These are phyloP conservation scores for Acanthamoeba culbertsoni DNA, from an alignment of 208 protist genomes.

Conservation along the genomic window DNA sequence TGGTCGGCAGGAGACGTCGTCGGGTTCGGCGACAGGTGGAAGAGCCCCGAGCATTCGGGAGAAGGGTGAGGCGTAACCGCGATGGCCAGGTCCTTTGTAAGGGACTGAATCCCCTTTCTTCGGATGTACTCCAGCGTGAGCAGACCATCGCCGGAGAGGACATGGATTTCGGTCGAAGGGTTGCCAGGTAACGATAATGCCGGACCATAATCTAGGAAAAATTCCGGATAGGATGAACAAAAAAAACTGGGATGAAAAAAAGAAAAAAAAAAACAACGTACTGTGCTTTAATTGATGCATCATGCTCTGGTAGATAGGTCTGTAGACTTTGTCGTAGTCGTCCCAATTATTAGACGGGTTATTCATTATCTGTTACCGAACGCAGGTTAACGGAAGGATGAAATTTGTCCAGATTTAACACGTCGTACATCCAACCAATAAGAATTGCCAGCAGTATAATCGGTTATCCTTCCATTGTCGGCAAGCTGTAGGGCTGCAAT, in stretches of 20 bases:
- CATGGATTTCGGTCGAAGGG: neutral
- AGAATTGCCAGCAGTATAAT: neutral
- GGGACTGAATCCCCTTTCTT: neutral
- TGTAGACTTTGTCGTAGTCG: constrained; percentile 2
- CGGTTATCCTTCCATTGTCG: neutral
- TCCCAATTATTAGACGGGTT: neutral
- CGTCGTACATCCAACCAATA: constrained; percentile 2
- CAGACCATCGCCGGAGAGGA: neutral
- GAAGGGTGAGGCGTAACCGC: neutral
- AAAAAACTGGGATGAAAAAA: neutral
- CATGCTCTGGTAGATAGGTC: constrained; percentile 9
- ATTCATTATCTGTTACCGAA: neutral
- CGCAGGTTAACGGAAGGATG: no score
- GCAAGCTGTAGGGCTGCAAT: constrained; percentile 9
- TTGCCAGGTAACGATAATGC: neutral
- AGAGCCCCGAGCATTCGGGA: neutral
- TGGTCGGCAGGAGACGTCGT: neutral
- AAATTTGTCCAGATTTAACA: neutral
- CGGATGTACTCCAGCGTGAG: neutral
- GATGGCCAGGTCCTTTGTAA: neutral
- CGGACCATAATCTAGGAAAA: neutral
- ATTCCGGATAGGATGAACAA: neutral
- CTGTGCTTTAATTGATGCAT: constrained; percentile 29
- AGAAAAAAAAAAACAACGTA: neutral
- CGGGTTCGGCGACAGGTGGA: neutral